Evolutionary conservation across 2,329 filamentous ascomycete genomes (phyloP).

Genomic region (Arthrobotrys musiformis): DNA sequence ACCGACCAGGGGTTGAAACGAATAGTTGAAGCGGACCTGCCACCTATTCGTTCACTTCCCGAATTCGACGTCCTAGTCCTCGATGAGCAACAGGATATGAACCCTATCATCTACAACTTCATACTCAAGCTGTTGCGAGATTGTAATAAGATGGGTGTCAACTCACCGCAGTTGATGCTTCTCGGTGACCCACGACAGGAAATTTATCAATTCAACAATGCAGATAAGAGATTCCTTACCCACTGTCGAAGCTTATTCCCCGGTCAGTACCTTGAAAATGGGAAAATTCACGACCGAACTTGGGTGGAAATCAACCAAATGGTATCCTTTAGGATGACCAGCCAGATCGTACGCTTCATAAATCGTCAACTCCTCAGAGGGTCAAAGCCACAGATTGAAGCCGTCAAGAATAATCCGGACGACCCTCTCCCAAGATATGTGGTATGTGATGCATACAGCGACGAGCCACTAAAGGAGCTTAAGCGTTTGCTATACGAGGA

Average conservation of each 20-base stretch:
- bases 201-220: slow-evolving; percentile 57
- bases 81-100: slow-evolving; percentile 58
- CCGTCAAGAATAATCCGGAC: slow-evolving; percentile 30
- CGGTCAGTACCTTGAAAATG: slow-evolving; percentile 26
- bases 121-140: slow-evolving; percentile 52
- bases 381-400: slow-evolving; percentile 29
- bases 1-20: slow-evolving; percentile 57
- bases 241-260: slow-evolving; percentile 43
- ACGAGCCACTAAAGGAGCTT: slow-evolving; percentile 39
- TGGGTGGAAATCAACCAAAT: slow-evolving; percentile 52
- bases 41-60: slow-evolving; percentile 35
- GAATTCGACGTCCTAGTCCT: slow-evolving; percentile 54
- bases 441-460: slow-evolving; percentile 38
- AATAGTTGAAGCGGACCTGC: slow-evolving; percentile 46
- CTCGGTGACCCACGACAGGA: slow-evolving; percentile 56
- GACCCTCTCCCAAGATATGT: slow-evolving; percentile 54
- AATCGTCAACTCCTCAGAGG: slow-evolving; percentile 43
- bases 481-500: slow-evolving; percentile 24
- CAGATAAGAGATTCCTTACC: slow-evolving; percentile 55
- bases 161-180: slow-evolving; percentile 44
- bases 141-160: slow-evolving; percentile 17
- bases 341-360: slow-evolving; percentile 39
- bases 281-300: slow-evolving; percentile 12
- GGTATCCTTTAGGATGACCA: slow-evolving; percentile 53
- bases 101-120: slow-evolving; percentile 55